A percentile compares a stretch with the other conserved stretches of the same genome.
These are phyloP conservation scores for Mallotus repandus DNA, from an alignment of 441 rosid species.

Conservation along the genomic window DNA sequence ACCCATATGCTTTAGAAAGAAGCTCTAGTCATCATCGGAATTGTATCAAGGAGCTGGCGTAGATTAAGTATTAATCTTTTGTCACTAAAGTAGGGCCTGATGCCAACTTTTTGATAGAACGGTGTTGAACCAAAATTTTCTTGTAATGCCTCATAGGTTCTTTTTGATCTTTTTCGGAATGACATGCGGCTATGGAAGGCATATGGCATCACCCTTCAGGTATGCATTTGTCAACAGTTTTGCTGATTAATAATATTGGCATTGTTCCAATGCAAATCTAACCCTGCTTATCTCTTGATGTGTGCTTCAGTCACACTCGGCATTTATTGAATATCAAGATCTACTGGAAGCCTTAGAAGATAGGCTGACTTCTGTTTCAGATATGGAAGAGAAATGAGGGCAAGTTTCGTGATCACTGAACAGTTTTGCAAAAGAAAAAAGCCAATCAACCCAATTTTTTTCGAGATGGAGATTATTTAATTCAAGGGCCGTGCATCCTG, in stretches of 20 bases:
- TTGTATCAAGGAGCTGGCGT: neutral
- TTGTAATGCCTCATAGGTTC: conserved; percentile 51
- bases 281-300: conserved; percentile 17
- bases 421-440: neutral
- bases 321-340: conserved; percentile 73
- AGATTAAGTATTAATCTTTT: too few relatives aligned
- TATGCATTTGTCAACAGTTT: conserved; percentile 22
- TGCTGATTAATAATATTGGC: conserved; percentile 6
- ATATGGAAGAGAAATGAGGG: conserved; percentile 32
- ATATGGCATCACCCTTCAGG: conserved; percentile 84
- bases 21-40: neutral
- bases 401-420: neutral
- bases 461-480: neutral
- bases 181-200: conserved; percentile 90
- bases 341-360: conserved; percentile 67
- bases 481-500: neutral
- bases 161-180: conserved; percentile 80
- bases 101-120: neutral
- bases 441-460: conserved; percentile 1
- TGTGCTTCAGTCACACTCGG: conserved; percentile 58
- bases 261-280: conserved; percentile 6
- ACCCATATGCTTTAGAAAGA: neutral
- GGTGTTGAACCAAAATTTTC: neutral
- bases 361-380: conserved; percentile 45
- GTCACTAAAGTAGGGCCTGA: neutral